phyloP scores from a whole-genome alignment of 108 stramenopile genomes.

The Mayamaea pseudoterrestris region DNA sequence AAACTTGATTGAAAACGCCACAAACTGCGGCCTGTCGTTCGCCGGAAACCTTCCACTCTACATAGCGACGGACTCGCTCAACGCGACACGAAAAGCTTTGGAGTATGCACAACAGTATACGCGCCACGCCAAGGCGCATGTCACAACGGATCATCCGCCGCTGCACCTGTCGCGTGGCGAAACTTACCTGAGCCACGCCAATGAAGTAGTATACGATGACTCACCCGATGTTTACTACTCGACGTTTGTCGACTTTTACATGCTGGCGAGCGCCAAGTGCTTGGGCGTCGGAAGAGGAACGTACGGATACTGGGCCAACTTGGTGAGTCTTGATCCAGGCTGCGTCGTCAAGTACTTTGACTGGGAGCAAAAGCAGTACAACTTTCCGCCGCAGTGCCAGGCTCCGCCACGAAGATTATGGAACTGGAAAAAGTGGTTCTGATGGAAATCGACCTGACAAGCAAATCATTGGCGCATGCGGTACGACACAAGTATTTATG shows the following conservation, averaged over 20 bases:
- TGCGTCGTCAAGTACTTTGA: background rate
- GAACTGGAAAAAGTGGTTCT: too few species aligned
- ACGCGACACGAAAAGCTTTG: background rate
- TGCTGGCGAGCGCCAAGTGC: slow-evolving; percentile 18
- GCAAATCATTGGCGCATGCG: too few species aligned
- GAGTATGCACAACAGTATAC: slow-evolving; percentile 1
- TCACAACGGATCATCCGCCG: too few species aligned
- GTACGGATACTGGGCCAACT: slow-evolving; percentile 3
- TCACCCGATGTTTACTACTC: slow-evolving; percentile 17
- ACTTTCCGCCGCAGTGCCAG: too few species aligned
- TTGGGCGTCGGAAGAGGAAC: slow-evolving; percentile 17
- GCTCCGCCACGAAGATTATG: too few species aligned
- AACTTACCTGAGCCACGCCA: too few species aligned
- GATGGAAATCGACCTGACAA: too few species aligned
- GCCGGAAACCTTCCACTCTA: background rate
- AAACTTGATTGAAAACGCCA: background rate
- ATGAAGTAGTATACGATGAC: too few species aligned
- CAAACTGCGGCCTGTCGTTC: background rate
- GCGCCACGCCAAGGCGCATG: too few species aligned
- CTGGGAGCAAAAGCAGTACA: too few species aligned
- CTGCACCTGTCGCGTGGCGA: too few species aligned
- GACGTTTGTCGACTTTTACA: slow-evolving; percentile 30
- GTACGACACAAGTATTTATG: too few species aligned
- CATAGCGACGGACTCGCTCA: background rate
- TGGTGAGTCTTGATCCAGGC: background rate